These are phyloP conservation scores for Craspedostauros australis DNA, from an alignment of 108 stramenopile genomes.

Conservation along the genomic window DNA sequence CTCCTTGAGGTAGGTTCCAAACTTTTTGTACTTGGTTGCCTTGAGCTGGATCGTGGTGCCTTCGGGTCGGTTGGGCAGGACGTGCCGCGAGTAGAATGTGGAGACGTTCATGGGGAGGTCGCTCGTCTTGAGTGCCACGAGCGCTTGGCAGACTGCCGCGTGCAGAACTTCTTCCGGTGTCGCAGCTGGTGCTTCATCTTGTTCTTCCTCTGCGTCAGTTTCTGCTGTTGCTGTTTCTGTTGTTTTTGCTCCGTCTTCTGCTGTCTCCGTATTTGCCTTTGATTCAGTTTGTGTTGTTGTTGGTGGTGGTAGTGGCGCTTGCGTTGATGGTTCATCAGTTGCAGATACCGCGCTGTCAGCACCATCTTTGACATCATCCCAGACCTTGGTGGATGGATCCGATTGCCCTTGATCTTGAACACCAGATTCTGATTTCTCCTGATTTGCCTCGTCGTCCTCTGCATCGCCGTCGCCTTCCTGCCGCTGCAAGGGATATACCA, in stretches of 20 bases:
- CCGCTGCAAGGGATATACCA: constrained; percentile 31
- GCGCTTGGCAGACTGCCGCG: constrained; percentile 39
- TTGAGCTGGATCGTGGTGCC: constrained; percentile 58
- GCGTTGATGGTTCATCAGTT: neutral
- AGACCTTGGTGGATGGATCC: no score
- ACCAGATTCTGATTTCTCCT: constrained; percentile 2
- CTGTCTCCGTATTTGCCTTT: no score
- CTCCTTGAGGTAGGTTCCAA: constrained; percentile 61
- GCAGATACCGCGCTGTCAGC: no score
- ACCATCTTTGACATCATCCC: no score
- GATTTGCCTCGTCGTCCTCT: constrained; percentile 2
- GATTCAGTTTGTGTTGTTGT: neutral
- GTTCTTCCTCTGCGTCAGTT: constrained; percentile 1
- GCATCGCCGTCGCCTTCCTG: neutral
- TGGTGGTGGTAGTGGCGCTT: neutral
- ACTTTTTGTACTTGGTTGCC: constrained; percentile 65
- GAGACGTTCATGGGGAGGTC: constrained; percentile 62
- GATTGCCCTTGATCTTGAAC: no score
- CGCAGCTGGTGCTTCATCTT: no score
- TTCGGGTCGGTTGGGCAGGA: constrained; percentile 35
- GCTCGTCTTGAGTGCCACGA: constrained; percentile 36
- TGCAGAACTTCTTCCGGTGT: constrained; percentile 38
- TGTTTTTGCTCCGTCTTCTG: constrained; percentile 1
- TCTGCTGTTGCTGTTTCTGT: constrained; percentile 5
- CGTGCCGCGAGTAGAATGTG: constrained; percentile 64